Percentiles rank a stretch among this genome's conserved stretches.
Evolutionary conservation across 306 rosid genomes (phyloP).

Genomic region (Glycine tomentella): DNA sequence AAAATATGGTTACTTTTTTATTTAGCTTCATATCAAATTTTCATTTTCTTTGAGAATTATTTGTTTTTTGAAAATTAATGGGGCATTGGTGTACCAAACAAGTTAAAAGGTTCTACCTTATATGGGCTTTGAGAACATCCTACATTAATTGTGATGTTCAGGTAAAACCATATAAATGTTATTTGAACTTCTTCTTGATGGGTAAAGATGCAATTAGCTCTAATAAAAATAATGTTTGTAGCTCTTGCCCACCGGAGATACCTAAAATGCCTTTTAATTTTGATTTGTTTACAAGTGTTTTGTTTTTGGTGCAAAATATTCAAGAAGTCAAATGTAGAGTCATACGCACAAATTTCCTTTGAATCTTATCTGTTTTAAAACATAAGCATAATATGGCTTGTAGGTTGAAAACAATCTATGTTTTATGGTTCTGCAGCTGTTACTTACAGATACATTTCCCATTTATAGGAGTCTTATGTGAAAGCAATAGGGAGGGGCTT

Average conservation of each 20-base stretch:
- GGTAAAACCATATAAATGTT: neutral
- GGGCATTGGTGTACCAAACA: neutral
- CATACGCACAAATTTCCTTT: conserved; percentile 5
- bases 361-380: neutral
- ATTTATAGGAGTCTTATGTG: conserved; percentile 88
- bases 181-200: neutral
- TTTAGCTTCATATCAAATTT: neutral
- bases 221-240: neutral
- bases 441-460: conserved; percentile 42
- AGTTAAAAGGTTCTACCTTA: neutral
- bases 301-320: neutral
- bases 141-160: conserved; percentile 1
- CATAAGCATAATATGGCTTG: conserved; percentile 23
- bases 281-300: conserved; percentile 16
- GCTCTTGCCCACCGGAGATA: neutral
- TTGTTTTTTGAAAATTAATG: neutral
- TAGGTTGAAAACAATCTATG: conserved; percentile 39
- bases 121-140: neutral
- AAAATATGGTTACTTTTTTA: neutral
- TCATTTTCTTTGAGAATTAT: neutral
- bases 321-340: conserved; percentile 27
- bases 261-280: neutral
- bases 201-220: conserved; percentile 9
- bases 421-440: conserved; percentile 31
- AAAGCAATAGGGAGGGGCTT: conserved; percentile 93